phyloP scores from a whole-genome alignment of 345 rosid species.

The Eucalyptus pauciflora region DNA sequence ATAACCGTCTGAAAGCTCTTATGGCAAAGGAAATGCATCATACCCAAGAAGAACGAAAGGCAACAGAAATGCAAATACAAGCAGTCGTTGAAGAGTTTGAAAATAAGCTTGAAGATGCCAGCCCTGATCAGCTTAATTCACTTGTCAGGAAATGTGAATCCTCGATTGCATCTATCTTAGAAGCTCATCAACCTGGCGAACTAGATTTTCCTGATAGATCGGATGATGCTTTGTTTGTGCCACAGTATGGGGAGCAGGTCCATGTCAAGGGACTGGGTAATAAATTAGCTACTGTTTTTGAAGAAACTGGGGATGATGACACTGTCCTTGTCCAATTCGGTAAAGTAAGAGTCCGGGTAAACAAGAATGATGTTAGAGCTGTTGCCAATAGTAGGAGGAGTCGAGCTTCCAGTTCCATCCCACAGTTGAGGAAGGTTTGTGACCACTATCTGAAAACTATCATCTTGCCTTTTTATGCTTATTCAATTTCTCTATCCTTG shows the following conservation, averaged over 20 bases:
- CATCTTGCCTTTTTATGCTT: background rate
- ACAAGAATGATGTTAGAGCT: conserved; percentile 45
- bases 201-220: conserved; percentile 14
- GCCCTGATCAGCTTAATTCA: conserved; percentile 39
- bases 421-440: conserved; percentile 38
- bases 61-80: conserved; percentile 40
- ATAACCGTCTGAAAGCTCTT: conserved; percentile 39
- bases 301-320: conserved; percentile 55
- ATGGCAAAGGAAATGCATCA: conserved; percentile 44
- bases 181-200: conserved; percentile 33
- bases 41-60: conserved; percentile 44
- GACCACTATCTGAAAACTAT: background rate
- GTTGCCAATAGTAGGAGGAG: conserved; percentile 12
- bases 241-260: conserved; percentile 65
- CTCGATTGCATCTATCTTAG: conserved; percentile 48
- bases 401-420: conserved; percentile 5
- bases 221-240: conserved; percentile 24
- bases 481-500: background rate
- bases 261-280: conserved; percentile 55
- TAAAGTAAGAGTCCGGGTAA: conserved; percentile 65
- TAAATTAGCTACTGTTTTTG: conserved; percentile 70
- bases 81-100: conserved; percentile 44
- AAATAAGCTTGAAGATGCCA: conserved; percentile 22
- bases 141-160: conserved; percentile 54
- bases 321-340: conserved; percentile 67